Evolutionary conservation across 768 basidiomycete genomes (phyloP), one percentile per base, ranked within the genome.

Genomic region (Suillus variegatus): DNA sequence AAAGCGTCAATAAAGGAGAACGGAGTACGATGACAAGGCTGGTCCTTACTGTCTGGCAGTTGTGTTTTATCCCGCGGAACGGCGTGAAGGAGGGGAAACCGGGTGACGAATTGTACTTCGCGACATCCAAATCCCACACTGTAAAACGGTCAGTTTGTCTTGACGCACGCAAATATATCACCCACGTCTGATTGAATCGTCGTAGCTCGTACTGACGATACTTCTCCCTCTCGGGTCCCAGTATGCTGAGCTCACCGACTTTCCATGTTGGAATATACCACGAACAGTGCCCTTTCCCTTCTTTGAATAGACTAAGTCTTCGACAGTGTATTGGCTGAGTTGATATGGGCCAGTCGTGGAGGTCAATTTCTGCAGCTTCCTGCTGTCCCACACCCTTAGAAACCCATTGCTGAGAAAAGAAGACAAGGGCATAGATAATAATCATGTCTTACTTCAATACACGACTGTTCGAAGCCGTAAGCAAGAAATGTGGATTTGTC

Each of bases 151-250:
- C 54, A 75, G 65, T 51, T 49, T 36, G 61, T 35, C 51, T n/a
- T 32, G 3, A 41, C 8, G 20, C 40, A 46, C 61, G 52, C 60
- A 28, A 61, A 16, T 41, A 18, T 58, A 14, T 56, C 16, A 82
- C 89, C 70, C 71, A 94, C 93, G 70, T 70, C 91, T 82, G 43
- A 95, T 68, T 3, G 83, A 85, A 77, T 95, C 88, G 68, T 95
- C 93, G 68, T 95, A 95, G 73, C 89, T 88, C 6, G 93, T 95
- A 74, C 91, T 93, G 57, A 94, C 88, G 66, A 95, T 88, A 61
- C 85, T 82, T 35, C 90, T 84, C 4, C 93, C 93, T 64, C 88
- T 81, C 3, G 92, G 86, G 75, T 94, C 92, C 93, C 93, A 95
- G 69, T 90, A 94, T 0, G 91, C 93, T 18, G 93, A 88, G 67